Evolutionary conservation across 2,329 filamentous ascomycete species (phyloP), one percentile per base, ranked within the genome.

Genomic region (Dactylonectria estremocensis): DNA sequence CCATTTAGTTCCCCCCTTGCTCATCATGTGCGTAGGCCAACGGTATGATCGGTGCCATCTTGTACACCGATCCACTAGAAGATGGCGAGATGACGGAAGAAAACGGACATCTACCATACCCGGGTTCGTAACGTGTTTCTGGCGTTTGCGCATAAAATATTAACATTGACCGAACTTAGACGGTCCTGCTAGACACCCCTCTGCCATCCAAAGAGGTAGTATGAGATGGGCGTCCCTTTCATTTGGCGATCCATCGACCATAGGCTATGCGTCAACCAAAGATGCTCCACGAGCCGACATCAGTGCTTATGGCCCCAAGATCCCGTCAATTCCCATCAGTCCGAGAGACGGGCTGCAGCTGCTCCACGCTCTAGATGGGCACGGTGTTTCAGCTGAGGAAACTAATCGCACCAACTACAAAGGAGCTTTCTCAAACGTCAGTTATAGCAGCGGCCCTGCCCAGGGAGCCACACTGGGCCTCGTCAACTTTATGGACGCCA

Each of bases 241-340:
- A 2, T 73, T 72, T 10, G 71, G 71, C 0, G 71, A 73, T 1
- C 71, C 71, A 14, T 73, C 71, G 8, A 73, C 71, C 7, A 54
- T 73, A 10, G 71, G 71, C 16, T 73, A 73, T n/a, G 59, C 71
- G 0, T 73, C 71, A 1, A 67, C 43, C 48, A 71, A 71, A n/a
- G 61, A 69, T 16, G 64, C 70, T 4, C 68, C 71, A 1, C 64
- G 71, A 6, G 54, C 56, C 2, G 66, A 73, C 16, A 69, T 73
- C 13, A 56, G 46, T 1, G 50, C 66, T 0, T 73, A 73, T 20
- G 71, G 71, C 0, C 71, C 71, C 1, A 66, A 66, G 9, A 73
- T 69, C 3, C 71, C 71, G 0, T 73, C 71, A 0, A 69, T 71
- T 2, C 69, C 69, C 13, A 71, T 71, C 2, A 69, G 66, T 0